Percentiles rank a stretch among this genome's conserved stretches.
phyloP scores from a whole-genome alignment of 805 yeast genomes.

The Wickerhamiella musiphila region DNA sequence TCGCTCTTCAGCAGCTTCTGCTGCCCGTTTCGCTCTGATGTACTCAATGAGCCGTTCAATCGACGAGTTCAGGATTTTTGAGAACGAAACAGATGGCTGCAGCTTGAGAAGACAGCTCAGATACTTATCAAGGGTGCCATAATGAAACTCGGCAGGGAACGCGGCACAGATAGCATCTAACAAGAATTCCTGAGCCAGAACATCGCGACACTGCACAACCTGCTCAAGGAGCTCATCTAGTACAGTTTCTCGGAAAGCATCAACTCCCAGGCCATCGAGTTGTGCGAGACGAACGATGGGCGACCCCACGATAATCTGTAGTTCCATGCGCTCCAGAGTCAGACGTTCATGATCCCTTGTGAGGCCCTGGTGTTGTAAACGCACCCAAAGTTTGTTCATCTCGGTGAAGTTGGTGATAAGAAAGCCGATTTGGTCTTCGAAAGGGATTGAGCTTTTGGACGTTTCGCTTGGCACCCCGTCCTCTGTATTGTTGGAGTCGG shows the following conservation, averaged over 20 bases:
- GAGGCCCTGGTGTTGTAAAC: constrained; percentile 91
- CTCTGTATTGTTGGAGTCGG: constrained; percentile 16
- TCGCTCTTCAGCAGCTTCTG: constrained; percentile 6
- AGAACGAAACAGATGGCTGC: constrained; percentile 52
- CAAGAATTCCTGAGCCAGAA: constrained; percentile 79
- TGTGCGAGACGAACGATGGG: constrained; percentile 81
- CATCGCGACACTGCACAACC: constrained; percentile 80
- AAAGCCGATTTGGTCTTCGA: constrained; percentile 44
- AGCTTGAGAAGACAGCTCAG: constrained; percentile 48
- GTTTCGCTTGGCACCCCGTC: constrained; percentile 11
- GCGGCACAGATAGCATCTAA: constrained; percentile 85
- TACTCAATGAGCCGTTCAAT: constrained; percentile 33
- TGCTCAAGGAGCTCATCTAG: constrained; percentile 77
- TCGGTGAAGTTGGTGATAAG: constrained; percentile 78
- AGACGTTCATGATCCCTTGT: constrained; percentile 63
- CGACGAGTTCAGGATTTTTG: constrained; percentile 48
- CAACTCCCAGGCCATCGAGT: constrained; percentile 47
- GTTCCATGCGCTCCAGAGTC: constrained; percentile 64
- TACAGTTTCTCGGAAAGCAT: constrained; percentile 30
- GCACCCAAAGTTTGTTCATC: constrained; percentile 96
- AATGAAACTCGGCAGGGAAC: constrained; percentile 84
- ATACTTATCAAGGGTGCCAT: constrained; percentile 50
- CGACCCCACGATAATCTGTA: constrained; percentile 83
- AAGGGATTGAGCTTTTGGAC: neutral
- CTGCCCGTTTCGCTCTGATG: constrained; percentile 1